Base-by-base conservation (phyloP, 805 yeast species). In the Suhomyces prunicola region DNA sequence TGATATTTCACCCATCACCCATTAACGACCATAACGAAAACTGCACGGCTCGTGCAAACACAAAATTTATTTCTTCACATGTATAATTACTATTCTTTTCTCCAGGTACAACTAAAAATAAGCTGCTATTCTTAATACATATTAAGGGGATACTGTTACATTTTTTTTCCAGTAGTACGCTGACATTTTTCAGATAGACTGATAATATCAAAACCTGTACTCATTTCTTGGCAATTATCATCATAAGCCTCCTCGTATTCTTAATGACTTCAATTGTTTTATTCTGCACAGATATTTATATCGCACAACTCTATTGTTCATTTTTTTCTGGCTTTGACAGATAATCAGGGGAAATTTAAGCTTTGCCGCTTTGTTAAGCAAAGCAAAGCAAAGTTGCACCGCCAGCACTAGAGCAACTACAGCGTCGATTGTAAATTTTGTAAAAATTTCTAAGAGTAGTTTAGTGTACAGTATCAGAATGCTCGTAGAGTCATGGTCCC, bases 401-500 rank as follows among this genome's bases (percentile, higher is more conserved):
- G 41, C 42, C 24, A 39, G 42, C 42, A 9, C 13, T 9, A 10
- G 8, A 19, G 42, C 13, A 17, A 17, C 29, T 26, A 39, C 42
- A 3, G 19, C 42, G 17, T 19, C 6, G 24, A 22, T 24, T 19
- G 12, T 22, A 23, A 26, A 26, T 22, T 6, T 17, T 40, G 15
- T n/a, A 13, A 33, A 33, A 33, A 12, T 29, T 29, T 29, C n/a
- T 12, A 29, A 29, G n/a, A 33, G 15, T n/a, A 33, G 36, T 33
- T 12, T 19, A n/a, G 29, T 33, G 17, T 15, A 50, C 24, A 47
- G 17, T 54, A 55, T 54, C 13, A 35, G 50, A 47, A 39, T 26
- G 33, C 49, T 48, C 47, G 57, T 52, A 54, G 55, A 54, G 55
- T 48, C 55, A 35, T 26, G 51, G 47, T 24, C 33, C 54, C 51